Base-by-base conservation (phyloP, 371 early-diverging fungal genomes). In the Rhizopus delemar region DNA sequence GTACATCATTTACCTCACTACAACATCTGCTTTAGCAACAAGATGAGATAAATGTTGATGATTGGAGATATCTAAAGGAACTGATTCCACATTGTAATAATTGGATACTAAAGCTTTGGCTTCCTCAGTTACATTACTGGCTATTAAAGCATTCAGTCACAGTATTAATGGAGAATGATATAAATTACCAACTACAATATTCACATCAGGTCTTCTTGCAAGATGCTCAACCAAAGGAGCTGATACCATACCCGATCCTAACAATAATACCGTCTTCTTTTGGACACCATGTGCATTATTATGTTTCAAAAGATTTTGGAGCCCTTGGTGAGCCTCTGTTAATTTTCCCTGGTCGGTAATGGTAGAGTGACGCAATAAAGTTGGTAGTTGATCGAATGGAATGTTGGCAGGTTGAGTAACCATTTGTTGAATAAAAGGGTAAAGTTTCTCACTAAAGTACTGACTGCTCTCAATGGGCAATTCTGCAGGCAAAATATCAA, bases 401-500 rank as follows among this genome's bases (percentile, higher is more conserved):
- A 63, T 34, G 4, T 63, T 29, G 57, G 60, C 51, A 41, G 62
- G 59, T 43, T 56, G 28, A 11, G 33, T 36, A 73, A 92, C 93
- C 83, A 95, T 66, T 48, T 93, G 91, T 73, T 85, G 86, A 53
- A 95, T 72, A 53, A 84, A 85, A 8, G 95, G 95, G 60, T 85
- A 89, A 11, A 98, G 80, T 5, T 91, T 79, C 52, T 88, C 79
- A 63, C 95, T 90, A 72, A 98, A 98, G 74, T 92, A 90, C 63
- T 92, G 77, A 68, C 94, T 93, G 51, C 97, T 91, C 69, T 97
- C 98, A 15, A 91, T 65, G 6, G 98, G 97, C 52, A 98, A 77
- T 71, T 98, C 97, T 2, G 97, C 92, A 4, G 98, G 98, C 38
- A 98, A 75, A 60, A 94, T 98, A 68, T 98, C 98, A 32, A 98